These are phyloP conservation scores for Fusarium sp. DNA, from an alignment of 2,329 filamentous ascomycete species.

Conservation along the genomic window DNA sequence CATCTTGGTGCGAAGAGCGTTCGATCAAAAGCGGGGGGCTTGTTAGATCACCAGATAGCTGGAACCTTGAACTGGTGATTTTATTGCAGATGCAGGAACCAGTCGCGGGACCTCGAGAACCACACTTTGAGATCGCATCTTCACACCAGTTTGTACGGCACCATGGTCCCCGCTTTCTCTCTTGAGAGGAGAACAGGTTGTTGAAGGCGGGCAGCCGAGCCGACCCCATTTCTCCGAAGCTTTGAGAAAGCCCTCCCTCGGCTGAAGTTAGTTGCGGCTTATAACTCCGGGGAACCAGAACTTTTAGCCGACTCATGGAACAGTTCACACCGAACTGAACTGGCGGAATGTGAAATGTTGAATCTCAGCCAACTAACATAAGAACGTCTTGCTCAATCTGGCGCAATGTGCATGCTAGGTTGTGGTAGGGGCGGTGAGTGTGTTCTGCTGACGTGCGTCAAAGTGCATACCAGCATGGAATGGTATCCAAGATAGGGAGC, in stretches of 20 bases:
- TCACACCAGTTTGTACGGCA: neutral
- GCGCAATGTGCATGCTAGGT: slow-evolving; percentile 30
- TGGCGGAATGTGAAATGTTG: neutral
- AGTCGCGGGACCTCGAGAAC: slow-evolving; percentile 19
- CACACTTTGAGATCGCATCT: slow-evolving; percentile 28
- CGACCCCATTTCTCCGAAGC: slow-evolving; percentile 17
- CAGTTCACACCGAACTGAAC: slow-evolving; percentile 29
- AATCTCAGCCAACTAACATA: slow-evolving; percentile 2
- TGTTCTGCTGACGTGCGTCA: slow-evolving; percentile 40
- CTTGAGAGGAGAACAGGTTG: neutral
- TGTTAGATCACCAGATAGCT: slow-evolving; percentile 37
- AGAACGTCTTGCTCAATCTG: slow-evolving; percentile 17
- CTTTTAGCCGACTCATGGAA: slow-evolving; percentile 3
- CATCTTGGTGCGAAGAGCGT: slow-evolving; percentile 19
- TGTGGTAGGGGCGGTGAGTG: slow-evolving; percentile 37
- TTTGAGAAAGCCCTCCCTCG: slow-evolving; percentile 5
- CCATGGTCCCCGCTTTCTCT: slow-evolving; percentile 13
- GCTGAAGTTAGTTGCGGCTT: slow-evolving; percentile 15
- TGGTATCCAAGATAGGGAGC: neutral
- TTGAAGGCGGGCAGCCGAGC: slow-evolving; percentile 7
- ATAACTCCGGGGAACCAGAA: slow-evolving; percentile 22
- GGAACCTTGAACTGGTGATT: slow-evolving; percentile 31
- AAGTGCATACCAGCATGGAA: slow-evolving; percentile 26
- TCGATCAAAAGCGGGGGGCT: slow-evolving; percentile 26
- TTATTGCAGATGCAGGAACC: slow-evolving; percentile 43